Evolutionary conservation across 352 stramenopile species (phyloP), one percentile per base, ranked within the genome.

Genomic region (Thalassiosira livingstoniorum): DNA sequence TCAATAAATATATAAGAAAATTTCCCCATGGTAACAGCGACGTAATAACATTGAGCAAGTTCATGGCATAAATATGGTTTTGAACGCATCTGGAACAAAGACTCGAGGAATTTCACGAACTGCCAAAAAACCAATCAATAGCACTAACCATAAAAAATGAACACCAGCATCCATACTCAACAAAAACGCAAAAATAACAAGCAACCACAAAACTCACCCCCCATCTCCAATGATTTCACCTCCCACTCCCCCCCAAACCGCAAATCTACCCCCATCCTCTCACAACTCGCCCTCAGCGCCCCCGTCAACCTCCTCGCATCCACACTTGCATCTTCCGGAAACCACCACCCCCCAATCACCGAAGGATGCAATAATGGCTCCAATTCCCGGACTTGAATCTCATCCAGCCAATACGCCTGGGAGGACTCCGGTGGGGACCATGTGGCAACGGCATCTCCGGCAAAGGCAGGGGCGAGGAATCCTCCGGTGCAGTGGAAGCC

Each of bases 321-420:
- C 0, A 95, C 90, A 57, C 75, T 89, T 32, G 88, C 89, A 86
- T 95, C 90, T 57, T 95, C 87, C 11, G 87, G 87, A 72, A 95
- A 95, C 90, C 90, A 95, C 87, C 87, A 95, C 37, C 89, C 90
- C 18, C 90, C 90, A 39, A 92, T 70, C 0, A 95, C 87, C 25
- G 90, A 53, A 0, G 78, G 78, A 65, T 90, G 73, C 0, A 95
- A 47, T 63, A 82, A 67, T 0, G 90, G 90, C 82, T 95, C 90
- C 23, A 94, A 51, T 64, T 95, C 90, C 32, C 80, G 74, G 11
- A 92, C 87, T 72, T 95, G 90, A 23, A 81, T 75, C 0, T 80
- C 79, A 65, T 95, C 90, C 13, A 95, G 75, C 90, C 90, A 95
- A 27, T 70, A 76, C 1, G 90, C 85, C 27, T 43, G 42, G 1